A percentile compares a stretch with the other conserved stretches of the same genome.
phyloP scores from a whole-genome alignment of 2,329 filamentous ascomycete genomes.

The Fusarium subtropicale region DNA sequence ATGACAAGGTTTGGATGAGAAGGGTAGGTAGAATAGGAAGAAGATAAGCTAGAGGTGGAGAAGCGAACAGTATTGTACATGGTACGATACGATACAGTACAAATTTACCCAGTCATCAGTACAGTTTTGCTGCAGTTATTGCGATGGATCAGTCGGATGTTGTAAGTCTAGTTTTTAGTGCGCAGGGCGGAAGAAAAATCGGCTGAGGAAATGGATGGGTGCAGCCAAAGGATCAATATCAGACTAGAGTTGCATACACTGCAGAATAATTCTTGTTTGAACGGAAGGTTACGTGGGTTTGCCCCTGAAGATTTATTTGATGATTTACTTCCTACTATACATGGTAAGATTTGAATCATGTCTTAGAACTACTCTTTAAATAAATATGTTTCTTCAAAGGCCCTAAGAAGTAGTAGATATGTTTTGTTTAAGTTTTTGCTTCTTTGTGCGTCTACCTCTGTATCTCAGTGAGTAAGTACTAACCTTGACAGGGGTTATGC shows the following conservation, averaged over 20 bases:
- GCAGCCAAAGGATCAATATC: constrained; percentile 13
- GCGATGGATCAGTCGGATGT: constrained; percentile 9
- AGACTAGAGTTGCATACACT: constrained; percentile 21
- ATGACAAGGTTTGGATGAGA: not conserved
- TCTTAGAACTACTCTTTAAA: not conserved
- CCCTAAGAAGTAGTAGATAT: not conserved
- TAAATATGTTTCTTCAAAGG: not conserved
- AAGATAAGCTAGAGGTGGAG: constrained; percentile 19
- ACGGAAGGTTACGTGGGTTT: constrained; percentile 3
- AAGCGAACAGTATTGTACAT: not conserved
- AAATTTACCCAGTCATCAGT: constrained; percentile 14
- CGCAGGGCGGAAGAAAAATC: constrained; percentile 37
- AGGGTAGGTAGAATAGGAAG: not conserved
- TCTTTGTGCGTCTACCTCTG: not conserved
- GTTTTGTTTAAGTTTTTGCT: not conserved
- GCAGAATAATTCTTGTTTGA: constrained; percentile 12
- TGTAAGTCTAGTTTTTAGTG: constrained; percentile 29
- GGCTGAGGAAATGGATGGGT: constrained; percentile 29
- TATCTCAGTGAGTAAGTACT: not conserved
- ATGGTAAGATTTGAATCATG: not conserved
- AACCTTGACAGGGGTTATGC: not conserved
- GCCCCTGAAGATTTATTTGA: not conserved
- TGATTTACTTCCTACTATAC: not conserved
- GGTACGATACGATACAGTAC: constrained; percentile 23
- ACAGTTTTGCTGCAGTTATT: constrained; percentile 5